These are phyloP conservation scores for Astrothelium macrocarpum DNA, from an alignment of 495 filamentous ascomycete species.

Conservation along the genomic window DNA sequence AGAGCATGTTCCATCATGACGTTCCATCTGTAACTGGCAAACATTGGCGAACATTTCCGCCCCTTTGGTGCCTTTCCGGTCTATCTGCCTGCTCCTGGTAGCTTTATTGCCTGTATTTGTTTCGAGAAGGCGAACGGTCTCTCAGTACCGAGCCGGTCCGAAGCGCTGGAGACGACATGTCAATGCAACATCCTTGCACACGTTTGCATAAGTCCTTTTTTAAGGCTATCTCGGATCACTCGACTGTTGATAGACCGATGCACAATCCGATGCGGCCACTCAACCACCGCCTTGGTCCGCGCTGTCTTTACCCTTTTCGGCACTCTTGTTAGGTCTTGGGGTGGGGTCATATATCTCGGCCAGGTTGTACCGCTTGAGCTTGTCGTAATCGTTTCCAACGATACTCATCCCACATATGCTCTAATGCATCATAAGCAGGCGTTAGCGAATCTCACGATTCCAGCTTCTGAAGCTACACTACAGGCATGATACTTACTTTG, in stretches of 20 bases:
- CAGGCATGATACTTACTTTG: conserved; percentile 50
- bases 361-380: conserved; percentile 62
- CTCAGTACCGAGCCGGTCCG: not conserved
- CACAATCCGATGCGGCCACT: not conserved
- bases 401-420: conserved; percentile 74
- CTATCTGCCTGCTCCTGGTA: not conserved
- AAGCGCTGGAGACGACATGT: conserved; percentile 7
- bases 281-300: not conserved
- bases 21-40: not conserved
- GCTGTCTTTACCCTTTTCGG: not conserved
- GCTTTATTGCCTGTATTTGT: not conserved
- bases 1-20: not conserved
- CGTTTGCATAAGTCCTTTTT: not conserved
- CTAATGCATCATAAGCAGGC: conserved; percentile 33
- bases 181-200: conserved; percentile 1
- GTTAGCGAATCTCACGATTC: conserved; percentile 8
- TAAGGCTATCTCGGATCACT: not conserved
- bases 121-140: not conserved
- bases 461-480: not conserved
- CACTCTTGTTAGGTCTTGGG: conserved; percentile 21
- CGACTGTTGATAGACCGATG: not conserved
- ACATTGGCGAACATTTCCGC: not conserved
- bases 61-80: not conserved
- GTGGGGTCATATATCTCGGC: conserved; percentile 52
- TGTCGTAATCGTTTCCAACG: conserved; percentile 57